Base-by-base conservation (phyloP, 441 rosid genomes). In the Gossypium gossypioides region DNA sequence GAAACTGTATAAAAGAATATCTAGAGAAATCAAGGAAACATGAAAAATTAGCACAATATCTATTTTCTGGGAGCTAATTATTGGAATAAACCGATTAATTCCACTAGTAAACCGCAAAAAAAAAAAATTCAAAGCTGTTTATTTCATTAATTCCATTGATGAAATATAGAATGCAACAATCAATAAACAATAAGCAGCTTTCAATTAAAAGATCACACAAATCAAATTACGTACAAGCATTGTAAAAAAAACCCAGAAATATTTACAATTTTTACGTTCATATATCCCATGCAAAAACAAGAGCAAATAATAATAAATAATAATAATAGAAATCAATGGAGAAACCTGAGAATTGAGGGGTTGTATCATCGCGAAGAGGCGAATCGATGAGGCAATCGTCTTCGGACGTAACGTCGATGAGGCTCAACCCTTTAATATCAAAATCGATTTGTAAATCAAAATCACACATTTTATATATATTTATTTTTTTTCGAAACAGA, bases 351-450 rank as follows among this genome's bases (percentile, higher is more conserved):
- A 50, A 66, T 13, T n/a, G 18, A 27, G 59, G 72, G 72, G 16
- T 68, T 27, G 9, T 24, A 7, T 64, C 79, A 76, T 83, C 78
- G 32, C n/a, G 74, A 8, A 79, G 62, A 37, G 92, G 84, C 6
- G 91, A 78, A 77, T 73, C 25, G 83, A 89, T 86, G 76, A 92
- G 95, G 83, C 83, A 84, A 78, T 96, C 99, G 62, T 96, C 96
- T 76, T 91, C 99, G 40, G 79, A 83, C 42, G 89, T 77, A 71
- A 91, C 85, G 57, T 96, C 97, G 55, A 93, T 87, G 64, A 96
- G 87, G 73, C 90, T 84, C 40, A 88, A 82, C 64, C 82, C 80
- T 74, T 72, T 76, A 65, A 80, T 76, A 29, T 78, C 79, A 10
- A 84, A 75, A 71, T 68, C 79, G 69, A 62, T 48, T 74, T 59